phyloP scores from a whole-genome alignment of 2,329 filamentous ascomycete species.

The Ceratocystis huliohia region DNA sequence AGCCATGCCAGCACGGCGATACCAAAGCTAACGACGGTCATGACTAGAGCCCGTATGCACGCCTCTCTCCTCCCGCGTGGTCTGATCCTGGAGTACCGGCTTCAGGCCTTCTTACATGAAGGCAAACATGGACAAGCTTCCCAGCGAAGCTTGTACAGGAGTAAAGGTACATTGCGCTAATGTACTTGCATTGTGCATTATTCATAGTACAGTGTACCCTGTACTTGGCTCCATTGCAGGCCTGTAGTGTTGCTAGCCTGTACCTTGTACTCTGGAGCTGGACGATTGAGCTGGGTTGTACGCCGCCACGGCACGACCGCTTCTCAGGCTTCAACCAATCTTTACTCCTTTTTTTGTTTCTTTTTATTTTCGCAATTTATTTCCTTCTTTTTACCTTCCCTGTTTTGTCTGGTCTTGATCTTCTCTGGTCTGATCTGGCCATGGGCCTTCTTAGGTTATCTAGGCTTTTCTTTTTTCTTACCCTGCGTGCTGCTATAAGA shows the following conservation, averaged over 20 bases:
- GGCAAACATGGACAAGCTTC: neutral
- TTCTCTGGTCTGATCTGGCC: neutral
- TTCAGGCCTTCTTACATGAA: constrained; percentile 1
- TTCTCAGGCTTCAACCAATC: neutral
- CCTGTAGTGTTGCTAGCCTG: neutral
- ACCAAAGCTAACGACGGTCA: too few species aligned
- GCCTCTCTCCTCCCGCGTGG: neutral
- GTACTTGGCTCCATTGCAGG: neutral
- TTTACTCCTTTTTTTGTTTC: constrained; percentile 8
- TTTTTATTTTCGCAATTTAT: neutral
- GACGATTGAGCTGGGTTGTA: neutral
- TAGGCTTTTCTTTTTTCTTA: neutral
- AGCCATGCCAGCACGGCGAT: too few species aligned
- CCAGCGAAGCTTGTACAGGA: neutral
- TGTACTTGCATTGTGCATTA: neutral
- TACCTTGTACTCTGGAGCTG: neutral
- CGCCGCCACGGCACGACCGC: neutral
- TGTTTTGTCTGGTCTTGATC: neutral
- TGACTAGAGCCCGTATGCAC: too few species aligned
- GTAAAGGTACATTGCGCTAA: too few species aligned
- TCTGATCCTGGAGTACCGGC: neutral
- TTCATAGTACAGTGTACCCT: neutral
- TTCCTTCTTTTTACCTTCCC: neutral
- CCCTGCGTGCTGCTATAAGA: neutral
- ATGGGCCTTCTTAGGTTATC: neutral